Conservation (phyloP, 306 rosid genomes). For the Corylus heterophylla region DNA sequence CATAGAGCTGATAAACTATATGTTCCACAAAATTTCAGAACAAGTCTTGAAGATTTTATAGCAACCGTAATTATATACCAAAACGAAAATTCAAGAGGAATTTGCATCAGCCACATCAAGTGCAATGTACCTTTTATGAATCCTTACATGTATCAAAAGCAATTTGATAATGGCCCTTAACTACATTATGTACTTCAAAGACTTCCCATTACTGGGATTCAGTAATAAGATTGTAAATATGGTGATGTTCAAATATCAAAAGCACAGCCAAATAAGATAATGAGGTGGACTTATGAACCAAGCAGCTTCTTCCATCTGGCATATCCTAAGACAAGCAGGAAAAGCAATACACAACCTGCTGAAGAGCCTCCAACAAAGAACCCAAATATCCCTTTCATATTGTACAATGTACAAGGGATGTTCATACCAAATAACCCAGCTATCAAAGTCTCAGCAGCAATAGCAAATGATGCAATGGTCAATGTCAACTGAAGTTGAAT, state of each 20-base stretch:
- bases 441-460: conserved; percentile 70
- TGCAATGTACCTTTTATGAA: not conserved
- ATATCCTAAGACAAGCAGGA: conserved; percentile 71
- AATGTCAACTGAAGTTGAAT: conserved; percentile 92
- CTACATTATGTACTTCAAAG: conserved; percentile 12
- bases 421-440: conserved; percentile 88
- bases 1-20: not conserved
- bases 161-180: not conserved
- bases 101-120: not conserved
- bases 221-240: not conserved
- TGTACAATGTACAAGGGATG: conserved; percentile 59
- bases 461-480: conserved; percentile 88
- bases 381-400: conserved; percentile 42
- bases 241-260: conserved; percentile 1
- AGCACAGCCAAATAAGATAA: not conserved
- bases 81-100: not conserved
- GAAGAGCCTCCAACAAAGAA: conserved; percentile 43
- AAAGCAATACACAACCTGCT: conserved; percentile 47
- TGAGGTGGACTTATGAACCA: conserved; percentile 53
- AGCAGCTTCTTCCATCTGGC: conserved; percentile 93
- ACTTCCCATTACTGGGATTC: not conserved
- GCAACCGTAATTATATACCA: not conserved
- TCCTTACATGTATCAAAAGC: not conserved
- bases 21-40: not conserved
- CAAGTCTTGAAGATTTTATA: not conserved